Evolutionary conservation across 225 moss, liverwort and hornwort species (phyloP).

Genomic region (Thuidium tamariscinum): DNA sequence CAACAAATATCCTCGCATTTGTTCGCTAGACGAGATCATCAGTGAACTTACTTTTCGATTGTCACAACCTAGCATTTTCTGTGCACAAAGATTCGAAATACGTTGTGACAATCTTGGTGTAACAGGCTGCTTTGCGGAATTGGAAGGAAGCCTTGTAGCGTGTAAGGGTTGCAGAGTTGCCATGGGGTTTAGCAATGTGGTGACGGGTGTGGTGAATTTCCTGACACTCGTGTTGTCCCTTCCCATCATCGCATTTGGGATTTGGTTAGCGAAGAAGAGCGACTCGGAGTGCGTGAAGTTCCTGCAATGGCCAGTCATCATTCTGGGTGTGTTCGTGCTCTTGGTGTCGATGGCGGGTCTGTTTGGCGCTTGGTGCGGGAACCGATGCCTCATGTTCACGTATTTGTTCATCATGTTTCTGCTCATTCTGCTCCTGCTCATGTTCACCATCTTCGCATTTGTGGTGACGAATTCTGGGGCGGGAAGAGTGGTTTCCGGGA

Average conservation of each 20-base stretch:
- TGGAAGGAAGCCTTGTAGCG: background rate
- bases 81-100: background rate
- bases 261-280: conserved; percentile 75
- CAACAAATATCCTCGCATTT: background rate
- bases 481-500: conserved; percentile 58
- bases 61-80: too few relatives aligned
- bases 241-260: conserved; percentile 60
- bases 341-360: conserved; percentile 69
- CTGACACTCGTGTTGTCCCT: conserved; percentile 37
- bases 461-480: conserved; percentile 93
- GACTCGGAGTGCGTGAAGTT: conserved; percentile 69
- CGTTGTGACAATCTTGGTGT: background rate
- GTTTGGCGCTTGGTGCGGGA: conserved; percentile 53
- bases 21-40: background rate
- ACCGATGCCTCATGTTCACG: conserved; percentile 48
- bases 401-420: conserved; percentile 74
- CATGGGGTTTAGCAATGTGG: conserved; percentile 55
- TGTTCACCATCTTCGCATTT: conserved; percentile 89
- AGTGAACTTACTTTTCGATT: too few relatives aligned
- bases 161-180: background rate
- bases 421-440: conserved; percentile 66
- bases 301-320: conserved; percentile 82
- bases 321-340: conserved; percentile 63
- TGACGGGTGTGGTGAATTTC: conserved; percentile 58
- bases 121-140: background rate